Evolutionary conservation across 192 early-diverging fungal genomes (phyloP), one percentile per base, ranked within the genome.

Genomic region (Coemansia sp.): DNA sequence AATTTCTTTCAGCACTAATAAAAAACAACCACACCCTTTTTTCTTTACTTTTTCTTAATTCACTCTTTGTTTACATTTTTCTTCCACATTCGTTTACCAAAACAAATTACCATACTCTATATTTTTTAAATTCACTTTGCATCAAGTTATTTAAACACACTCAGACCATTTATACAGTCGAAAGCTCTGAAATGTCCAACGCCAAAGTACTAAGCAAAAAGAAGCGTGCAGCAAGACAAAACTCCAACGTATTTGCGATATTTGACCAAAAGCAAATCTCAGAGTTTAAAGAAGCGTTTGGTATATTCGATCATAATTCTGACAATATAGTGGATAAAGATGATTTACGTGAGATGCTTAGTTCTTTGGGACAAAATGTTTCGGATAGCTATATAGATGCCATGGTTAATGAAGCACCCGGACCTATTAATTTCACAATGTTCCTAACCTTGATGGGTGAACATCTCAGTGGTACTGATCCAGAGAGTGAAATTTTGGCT

Each of bases 241-340:
- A 94, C 81, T 93, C 92, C 5, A 98, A 95, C 55, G 93, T 95
- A 15, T 98, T 98, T 78, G 92, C 90, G 34, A 93, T 97, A 80
- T 98, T 98, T 79, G 91, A 94, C 67, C 90, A 91, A 49, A 80
- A 88, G 50, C 94, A 97, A 66, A 94, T 98, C 46, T 87, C 86
- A 33, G 92, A 97, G 60, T 93, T 97, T 79, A 95, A 94, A 59
- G 93, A 98, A 64, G 92, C 92, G 27, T 98, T 98, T 76, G 87
- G 84, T 15, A 88, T 97, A 55, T 92, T 97, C 61, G 95, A 96
- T 64, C 86, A 93, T 71, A 90, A 97, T 60, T 80, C 78, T 2
- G 93, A 98, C 74, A 91, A 87, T 10, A 88, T 94, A 49, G 77
- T 98, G 19, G 92, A 94, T 80, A 82, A 81, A 29, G 93, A 95